These are phyloP conservation scores for Podila epicladia DNA, from an alignment of 192 early-diverging fungal species.

Conservation along the genomic window DNA sequence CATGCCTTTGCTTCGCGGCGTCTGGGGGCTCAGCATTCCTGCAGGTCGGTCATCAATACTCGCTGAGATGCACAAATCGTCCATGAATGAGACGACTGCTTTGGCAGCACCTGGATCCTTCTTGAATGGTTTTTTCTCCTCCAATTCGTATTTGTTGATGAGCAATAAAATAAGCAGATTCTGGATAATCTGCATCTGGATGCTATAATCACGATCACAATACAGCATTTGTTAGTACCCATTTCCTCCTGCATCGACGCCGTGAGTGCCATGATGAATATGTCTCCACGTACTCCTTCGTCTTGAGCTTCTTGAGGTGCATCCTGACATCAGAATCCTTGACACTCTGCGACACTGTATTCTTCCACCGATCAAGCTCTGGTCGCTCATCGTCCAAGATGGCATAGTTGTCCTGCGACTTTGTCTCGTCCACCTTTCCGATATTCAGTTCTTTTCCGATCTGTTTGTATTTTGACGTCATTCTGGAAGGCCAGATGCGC, in stretches of 20 bases:
- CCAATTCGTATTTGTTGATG: slow-evolving; percentile 32
- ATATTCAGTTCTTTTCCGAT: slow-evolving; percentile 30
- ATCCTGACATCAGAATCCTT: slow-evolving; percentile 22
- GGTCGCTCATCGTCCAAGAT: slow-evolving; percentile 41
- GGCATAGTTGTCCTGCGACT: slow-evolving; percentile 28
- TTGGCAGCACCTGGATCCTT: slow-evolving; percentile 44
- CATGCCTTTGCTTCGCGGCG: slow-evolving; percentile 37
- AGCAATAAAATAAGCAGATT: slow-evolving; percentile 39
- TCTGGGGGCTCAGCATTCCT: slow-evolving; percentile 38
- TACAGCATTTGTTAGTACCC: not conserved
- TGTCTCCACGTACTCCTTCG: slow-evolving; percentile 36
- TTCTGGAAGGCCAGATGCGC: slow-evolving; percentile 38
- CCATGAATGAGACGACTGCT: slow-evolving; percentile 27
- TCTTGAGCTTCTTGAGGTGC: slow-evolving; percentile 20
- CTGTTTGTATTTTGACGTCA: slow-evolving; percentile 41
- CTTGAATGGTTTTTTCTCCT: slow-evolving; percentile 49
- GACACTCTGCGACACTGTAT: slow-evolving; percentile 11
- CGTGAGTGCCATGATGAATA: too few relatives aligned
- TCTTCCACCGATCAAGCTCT: slow-evolving; percentile 31
- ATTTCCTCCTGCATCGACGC: not conserved
- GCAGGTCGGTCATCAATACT: slow-evolving; percentile 21
- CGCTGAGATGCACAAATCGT: slow-evolving; percentile 35
- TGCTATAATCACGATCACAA: not conserved
- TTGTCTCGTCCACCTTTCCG: slow-evolving; percentile 16
- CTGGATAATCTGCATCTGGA: slow-evolving; percentile 45